Conservation (phyloP, 2,329 filamentous ascomycete species). For the Dactylellina cionopaga region DNA sequence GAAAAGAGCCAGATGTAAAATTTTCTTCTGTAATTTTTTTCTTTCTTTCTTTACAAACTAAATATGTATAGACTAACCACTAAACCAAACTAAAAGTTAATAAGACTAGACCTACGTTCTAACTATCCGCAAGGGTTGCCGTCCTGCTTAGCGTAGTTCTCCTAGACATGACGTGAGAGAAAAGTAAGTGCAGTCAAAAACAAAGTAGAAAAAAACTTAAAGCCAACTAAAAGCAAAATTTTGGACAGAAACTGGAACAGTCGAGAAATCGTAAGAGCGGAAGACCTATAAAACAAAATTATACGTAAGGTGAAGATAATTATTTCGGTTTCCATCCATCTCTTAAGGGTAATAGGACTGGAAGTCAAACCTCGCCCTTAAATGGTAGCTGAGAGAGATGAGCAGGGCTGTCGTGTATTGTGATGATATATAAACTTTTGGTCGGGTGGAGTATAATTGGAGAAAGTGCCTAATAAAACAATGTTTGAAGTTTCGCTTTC, state of each 20-base stretch:
- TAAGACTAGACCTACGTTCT: constrained; percentile 11
- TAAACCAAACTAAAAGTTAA: constrained; percentile 13
- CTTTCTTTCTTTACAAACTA: background rate
- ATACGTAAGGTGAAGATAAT: constrained; percentile 34
- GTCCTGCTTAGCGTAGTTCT: constrained; percentile 33
- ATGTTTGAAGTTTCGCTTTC: constrained; percentile 41
- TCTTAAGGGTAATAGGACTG: background rate
- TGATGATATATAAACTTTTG: constrained; percentile 23
- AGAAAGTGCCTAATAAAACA: constrained; percentile 34
- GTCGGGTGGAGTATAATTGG: constrained; percentile 3
- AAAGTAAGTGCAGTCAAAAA: constrained; percentile 32
- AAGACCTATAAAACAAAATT: constrained; percentile 44
- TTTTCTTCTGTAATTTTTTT: background rate
- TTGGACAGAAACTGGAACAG: constrained; percentile 30
- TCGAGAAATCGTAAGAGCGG: constrained; percentile 17
- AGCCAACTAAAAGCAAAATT: constrained; percentile 12
- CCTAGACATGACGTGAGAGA: constrained; percentile 40
- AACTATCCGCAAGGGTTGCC: background rate
- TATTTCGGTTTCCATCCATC: constrained; percentile 4
- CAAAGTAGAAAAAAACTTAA: constrained; percentile 2
- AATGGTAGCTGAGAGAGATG: too few species aligned
- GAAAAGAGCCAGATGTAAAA: too few species aligned
- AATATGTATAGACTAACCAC: background rate
- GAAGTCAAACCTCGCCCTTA: constrained; percentile 46
- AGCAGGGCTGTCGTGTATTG: constrained; percentile 21